phyloP scores from a whole-genome alignment of 768 basidiomycete species.

The Leucosporidium scottii region DNA sequence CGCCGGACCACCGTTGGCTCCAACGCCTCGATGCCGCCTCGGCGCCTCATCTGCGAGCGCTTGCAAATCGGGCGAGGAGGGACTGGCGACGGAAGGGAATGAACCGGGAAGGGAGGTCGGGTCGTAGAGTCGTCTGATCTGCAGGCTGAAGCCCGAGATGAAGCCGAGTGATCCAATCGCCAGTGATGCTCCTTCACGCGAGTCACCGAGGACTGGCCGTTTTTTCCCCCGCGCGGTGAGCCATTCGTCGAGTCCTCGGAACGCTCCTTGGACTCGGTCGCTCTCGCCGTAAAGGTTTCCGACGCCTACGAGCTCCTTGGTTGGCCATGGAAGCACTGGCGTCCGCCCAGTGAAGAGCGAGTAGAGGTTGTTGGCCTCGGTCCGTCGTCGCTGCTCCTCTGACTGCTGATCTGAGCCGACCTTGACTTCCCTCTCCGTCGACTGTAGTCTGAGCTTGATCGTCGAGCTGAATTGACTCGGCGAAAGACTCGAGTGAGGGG shows the following conservation, averaged over 20 bases:
- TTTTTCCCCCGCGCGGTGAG: too few relatives aligned
- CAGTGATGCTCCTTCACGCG: not conserved
- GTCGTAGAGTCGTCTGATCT: not conserved
- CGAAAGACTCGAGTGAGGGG: not conserved
- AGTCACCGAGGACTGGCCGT: not conserved
- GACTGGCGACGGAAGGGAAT: not conserved
- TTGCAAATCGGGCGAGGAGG: too few relatives aligned
- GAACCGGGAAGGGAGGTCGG: not conserved
- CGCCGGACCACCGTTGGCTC: conserved; percentile 13
- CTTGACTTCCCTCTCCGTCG: conserved; percentile 3
- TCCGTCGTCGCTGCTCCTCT: not conserved
- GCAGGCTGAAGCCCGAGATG: not conserved
- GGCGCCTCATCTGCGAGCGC: not conserved
- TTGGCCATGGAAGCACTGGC: too few relatives aligned
- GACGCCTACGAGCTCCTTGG: too few relatives aligned
- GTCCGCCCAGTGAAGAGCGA: too few relatives aligned
- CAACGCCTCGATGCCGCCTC: conserved; percentile 11
- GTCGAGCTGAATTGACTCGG: not conserved
- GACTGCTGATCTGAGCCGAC: not conserved
- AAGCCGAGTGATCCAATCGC: not conserved
- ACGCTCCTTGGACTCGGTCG: too few relatives aligned
- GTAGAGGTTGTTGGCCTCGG: too few relatives aligned
- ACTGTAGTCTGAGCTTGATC: conserved; percentile 8
- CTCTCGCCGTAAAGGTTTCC: too few relatives aligned
- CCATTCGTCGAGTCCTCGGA: too few relatives aligned